Evolutionary conservation across 352 stramenopile genomes (phyloP), one percentile per base, ranked within the genome.

Genomic region (Globisporangium paroecandrum): DNA sequence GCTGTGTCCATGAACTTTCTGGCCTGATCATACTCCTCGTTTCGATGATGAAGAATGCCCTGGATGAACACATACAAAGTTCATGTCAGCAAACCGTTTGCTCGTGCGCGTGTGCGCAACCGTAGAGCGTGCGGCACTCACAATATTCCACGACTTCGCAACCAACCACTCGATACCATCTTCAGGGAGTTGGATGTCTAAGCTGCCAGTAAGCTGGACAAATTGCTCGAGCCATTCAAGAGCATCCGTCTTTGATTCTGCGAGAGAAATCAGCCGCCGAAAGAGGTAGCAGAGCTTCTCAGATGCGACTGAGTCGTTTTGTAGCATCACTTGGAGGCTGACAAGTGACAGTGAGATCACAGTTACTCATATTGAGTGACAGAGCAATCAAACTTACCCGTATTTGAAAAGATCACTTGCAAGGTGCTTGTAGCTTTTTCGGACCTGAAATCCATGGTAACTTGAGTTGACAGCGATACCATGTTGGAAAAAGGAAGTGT

Each of bases 81-180:
- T 49, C n/a, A 25, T 22, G 49, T 10, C 18, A 15, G 43, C 13
- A 38, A 27, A 8, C 25, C 4, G 27, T 29, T 55, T 32, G 47
- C 12, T 49, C n/a, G 2, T 32, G 0, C 2, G 32, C 3, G 2
- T 25, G 6, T 62, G 56, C n/a, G n/a, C 18, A 15, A 34, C 3
- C 20, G 4, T 32, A 22, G 68, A 32, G 65, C 8, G n/a, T 6
- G 22, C 0, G 62, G 1, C 18, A 78, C 73, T 47, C 78, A 94
- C 86, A 47, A 87, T 79, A 36, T 94, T 94, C 86, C 86, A 94
- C 3, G 81, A 73, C 63, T 89, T 91, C n/a, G 67, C 73, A 27
- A 90, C 71, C 41, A 94, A 83, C 84, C 86, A 94, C 65, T 94
- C 86, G 29, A 80, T 53, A 38, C 92, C 84, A 32, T 77, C 32